Evolutionary conservation across 768 basidiomycete species (phyloP).

Genomic region (Mycena filopes): DNA sequence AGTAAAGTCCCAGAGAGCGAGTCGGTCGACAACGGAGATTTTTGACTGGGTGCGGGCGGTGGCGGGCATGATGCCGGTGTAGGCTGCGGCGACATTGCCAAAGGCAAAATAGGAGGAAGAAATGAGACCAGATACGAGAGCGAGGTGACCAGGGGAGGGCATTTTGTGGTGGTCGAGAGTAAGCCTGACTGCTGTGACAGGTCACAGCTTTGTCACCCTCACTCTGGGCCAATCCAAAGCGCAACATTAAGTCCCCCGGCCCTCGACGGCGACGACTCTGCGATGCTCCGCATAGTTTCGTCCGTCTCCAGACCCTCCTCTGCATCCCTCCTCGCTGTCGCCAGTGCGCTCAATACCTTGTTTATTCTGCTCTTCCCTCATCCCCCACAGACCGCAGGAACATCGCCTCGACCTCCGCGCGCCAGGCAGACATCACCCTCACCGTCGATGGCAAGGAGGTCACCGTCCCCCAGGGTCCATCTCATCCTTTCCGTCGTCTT

Average conservation of each 20-base stretch:
- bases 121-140: constrained; percentile 8
- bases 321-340: constrained; percentile 67
- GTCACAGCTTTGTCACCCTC: too few species aligned
- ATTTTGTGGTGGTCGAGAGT: too few species aligned
- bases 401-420: constrained; percentile 72
- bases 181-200: too few species aligned
- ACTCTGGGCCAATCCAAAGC: too few species aligned
- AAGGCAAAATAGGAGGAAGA: constrained; percentile 25
- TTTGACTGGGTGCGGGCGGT: constrained; percentile 3
- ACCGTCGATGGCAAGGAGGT: constrained; percentile 98
- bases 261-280: not conserved
- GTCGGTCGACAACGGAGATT: constrained; percentile 1
- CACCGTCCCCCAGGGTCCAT: constrained; percentile 92
- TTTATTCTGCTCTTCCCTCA: constrained; percentile 17
- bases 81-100: not conserved
- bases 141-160: constrained; percentile 13
- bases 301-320: constrained; percentile 68
- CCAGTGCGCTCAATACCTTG: constrained; percentile 18
- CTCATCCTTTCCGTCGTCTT: not conserved
- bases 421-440: constrained; percentile 85
- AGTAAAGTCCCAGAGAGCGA: constrained; percentile 8
- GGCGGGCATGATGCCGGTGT: constrained; percentile 23
- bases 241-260: too few species aligned
- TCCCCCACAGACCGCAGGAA: constrained; percentile 62
- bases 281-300: constrained; percentile 78